These are phyloP conservation scores for Suhomyces ambrosiae DNA, from an alignment of 1,139 yeast genomes.

Conservation along the genomic window DNA sequence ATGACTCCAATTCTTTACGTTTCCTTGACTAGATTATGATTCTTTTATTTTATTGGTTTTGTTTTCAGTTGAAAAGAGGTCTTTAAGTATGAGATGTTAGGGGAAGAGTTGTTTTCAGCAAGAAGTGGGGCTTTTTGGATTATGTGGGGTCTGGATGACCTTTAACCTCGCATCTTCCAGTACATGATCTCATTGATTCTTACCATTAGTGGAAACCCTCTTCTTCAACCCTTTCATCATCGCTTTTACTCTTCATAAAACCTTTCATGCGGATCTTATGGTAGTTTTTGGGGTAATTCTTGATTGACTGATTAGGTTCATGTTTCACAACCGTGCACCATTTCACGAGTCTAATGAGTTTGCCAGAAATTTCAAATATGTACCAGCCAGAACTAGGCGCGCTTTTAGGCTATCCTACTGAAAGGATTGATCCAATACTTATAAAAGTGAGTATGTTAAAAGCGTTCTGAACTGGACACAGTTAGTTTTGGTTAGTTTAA, in stretches of 20 bases:
- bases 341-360: no score
- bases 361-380: no score
- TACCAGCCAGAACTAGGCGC: background rate
- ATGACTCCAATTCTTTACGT: background rate
- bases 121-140: conserved; percentile 8
- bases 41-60: conserved; percentile 13
- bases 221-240: conserved; percentile 4
- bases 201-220: conserved; percentile 8
- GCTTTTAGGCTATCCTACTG: conserved; percentile 18
- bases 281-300: background rate
- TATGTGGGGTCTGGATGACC: conserved; percentile 5
- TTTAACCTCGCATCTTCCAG: conserved; percentile 3
- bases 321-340: background rate
- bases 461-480: background rate
- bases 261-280: conserved; percentile 10
- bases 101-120: conserved; percentile 6
- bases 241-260: conserved; percentile 11
- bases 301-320: background rate
- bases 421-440: conserved; percentile 19
- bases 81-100: conserved; percentile 6
- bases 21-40: background rate
- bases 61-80: conserved; percentile 12
- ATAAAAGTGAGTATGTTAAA: conserved; percentile 12
- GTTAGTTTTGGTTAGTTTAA: background rate
- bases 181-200: conserved; percentile 9